A percentile compares a stretch with the other conserved stretches of the same genome.
Conservation (phyloP, 192 early-diverging fungal species). For the Linnemannia zychae region DNA sequence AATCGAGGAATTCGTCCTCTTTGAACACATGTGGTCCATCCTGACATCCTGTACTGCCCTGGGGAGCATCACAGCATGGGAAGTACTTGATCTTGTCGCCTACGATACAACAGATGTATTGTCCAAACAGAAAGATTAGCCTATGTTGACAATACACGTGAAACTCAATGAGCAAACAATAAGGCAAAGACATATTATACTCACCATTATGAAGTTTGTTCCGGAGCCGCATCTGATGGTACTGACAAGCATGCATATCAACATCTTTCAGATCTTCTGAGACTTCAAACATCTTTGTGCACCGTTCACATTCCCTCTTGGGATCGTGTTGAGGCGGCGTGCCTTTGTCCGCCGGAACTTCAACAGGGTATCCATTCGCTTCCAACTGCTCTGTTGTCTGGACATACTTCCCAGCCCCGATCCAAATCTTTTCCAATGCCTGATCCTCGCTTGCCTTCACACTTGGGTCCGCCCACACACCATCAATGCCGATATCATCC, state of each 20-base stretch:
- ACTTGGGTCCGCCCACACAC: constrained; percentile 61
- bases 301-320: constrained; percentile 62
- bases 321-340: constrained; percentile 5
- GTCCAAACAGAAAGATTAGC: neutral
- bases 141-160: neutral
- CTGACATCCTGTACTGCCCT: constrained; percentile 63
- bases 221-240: constrained; percentile 58
- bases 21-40: constrained; percentile 79
- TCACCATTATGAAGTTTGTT: constrained; percentile 20
- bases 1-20: constrained; percentile 54
- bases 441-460: constrained; percentile 4
- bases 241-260: constrained; percentile 59
- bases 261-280: constrained; percentile 49
- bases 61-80: constrained; percentile 62
- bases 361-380: constrained; percentile 59
- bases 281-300: constrained; percentile 59
- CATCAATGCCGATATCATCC: constrained; percentile 74
- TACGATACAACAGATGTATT: neutral
- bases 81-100: constrained; percentile 58
- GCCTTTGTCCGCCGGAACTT: constrained; percentile 9
- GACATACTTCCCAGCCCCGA: constrained; percentile 25
- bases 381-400: constrained; percentile 42
- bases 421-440: constrained; percentile 19
- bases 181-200: neutral
- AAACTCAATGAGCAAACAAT: too few relatives aligned